A percentile compares a stretch with the other conserved stretches of the same genome.
phyloP scores from a whole-genome alignment of 2,329 filamentous ascomycete species.

The Beauveria varroae region DNA sequence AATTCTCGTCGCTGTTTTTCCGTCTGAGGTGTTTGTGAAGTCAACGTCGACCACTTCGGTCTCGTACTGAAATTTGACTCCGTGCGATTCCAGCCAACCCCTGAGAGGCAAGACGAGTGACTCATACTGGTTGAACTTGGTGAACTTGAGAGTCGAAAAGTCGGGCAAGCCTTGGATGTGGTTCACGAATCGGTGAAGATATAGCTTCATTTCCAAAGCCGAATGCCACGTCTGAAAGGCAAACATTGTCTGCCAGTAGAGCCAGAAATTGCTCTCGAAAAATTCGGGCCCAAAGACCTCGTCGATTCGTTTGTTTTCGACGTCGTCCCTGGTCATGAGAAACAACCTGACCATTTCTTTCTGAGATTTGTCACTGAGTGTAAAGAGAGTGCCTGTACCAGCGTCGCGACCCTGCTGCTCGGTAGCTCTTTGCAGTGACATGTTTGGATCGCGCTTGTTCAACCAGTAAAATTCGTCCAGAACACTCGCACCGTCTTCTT shows the following conservation, averaged over 20 bases:
- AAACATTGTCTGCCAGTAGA: neutral
- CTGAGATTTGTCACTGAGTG: slow-evolving; percentile 20
- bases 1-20: neutral
- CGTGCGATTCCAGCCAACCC: neutral
- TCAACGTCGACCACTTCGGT: neutral
- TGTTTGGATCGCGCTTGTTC: slow-evolving; percentile 15
- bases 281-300: neutral
- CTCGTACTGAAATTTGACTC: neutral
- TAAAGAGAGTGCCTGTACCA: slow-evolving; percentile 10
- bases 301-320: neutral
- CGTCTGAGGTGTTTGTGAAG: neutral
- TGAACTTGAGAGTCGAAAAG: neutral
- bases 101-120: neutral
- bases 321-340: neutral
- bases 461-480: slow-evolving; percentile 25
- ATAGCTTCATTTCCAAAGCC: slow-evolving; percentile 32
- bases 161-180: neutral
- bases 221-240: slow-evolving; percentile 23
- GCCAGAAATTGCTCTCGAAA: neutral
- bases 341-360: slow-evolving; percentile 15
- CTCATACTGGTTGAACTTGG: neutral
- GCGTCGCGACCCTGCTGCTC: slow-evolving; percentile 21
- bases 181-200: neutral
- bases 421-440: slow-evolving; percentile 22
- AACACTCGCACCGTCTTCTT: slow-evolving; percentile 20